A percentile compares a stretch with the other conserved stretches of the same genome.
Conservation (phyloP, 129 eudicot genomes). For the Arctium lappa region DNA sequence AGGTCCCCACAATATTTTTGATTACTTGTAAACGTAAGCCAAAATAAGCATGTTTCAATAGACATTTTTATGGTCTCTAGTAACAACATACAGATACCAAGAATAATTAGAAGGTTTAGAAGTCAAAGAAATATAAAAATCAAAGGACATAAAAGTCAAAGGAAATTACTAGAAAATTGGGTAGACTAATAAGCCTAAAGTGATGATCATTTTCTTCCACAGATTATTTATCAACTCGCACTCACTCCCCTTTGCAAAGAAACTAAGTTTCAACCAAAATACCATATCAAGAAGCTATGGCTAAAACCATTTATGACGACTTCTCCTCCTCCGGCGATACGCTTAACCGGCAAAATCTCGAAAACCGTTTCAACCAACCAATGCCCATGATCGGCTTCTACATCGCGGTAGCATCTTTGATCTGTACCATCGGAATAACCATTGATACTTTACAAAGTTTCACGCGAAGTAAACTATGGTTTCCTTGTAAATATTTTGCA, state of each 20-base stretch:
- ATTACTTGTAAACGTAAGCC: no score
- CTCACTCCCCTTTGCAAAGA: neutral
- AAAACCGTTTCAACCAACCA: neutral
- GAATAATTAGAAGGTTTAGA: neutral
- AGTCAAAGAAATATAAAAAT: neutral
- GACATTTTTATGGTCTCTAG: no score
- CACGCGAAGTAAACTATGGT: neutral
- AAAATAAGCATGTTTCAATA: no score
- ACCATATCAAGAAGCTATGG: neutral
- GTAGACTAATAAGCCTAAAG: neutral
- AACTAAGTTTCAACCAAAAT: neutral
- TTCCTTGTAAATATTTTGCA: constrained; percentile 15
- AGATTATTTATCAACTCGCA: neutral
- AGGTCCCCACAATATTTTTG: neutral
- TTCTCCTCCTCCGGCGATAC: neutral
- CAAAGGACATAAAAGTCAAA: neutral
- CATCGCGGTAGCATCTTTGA: constrained; percentile 2
- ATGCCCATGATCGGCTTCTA: constrained; percentile 24
- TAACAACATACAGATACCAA: no score
- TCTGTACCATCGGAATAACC: constrained; percentile 12
- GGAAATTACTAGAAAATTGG: neutral
- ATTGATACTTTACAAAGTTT: neutral
- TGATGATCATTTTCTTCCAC: neutral
- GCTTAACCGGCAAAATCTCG: neutral
- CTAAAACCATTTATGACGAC: neutral